Evolutionary conservation across 2,329 filamentous ascomycete species (phyloP), one percentile per base, ranked within the genome.

Genomic region (Raffaelea ambrosiae): DNA sequence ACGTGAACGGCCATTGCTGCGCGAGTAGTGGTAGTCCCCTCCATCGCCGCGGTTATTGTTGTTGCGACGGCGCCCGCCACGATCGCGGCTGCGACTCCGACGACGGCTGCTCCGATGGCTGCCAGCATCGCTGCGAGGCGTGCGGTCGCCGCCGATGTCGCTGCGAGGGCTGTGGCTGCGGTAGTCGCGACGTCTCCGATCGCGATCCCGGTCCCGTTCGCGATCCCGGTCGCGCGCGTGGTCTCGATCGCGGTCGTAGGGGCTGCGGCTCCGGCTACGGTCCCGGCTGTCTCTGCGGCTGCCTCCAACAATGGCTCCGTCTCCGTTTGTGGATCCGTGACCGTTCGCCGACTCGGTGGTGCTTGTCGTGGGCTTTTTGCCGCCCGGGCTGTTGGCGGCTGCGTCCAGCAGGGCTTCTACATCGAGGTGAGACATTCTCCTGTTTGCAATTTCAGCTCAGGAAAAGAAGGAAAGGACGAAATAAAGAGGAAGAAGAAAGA

Each of bases 361-460:
- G 48, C n/a, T n/a, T n/a, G n/a, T n/a, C n/a, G 69, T 71, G 51
- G 74, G 74, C 55, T 79, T 74, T 57, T 68, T 69, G 54, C 60
- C 61, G 44, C 71, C 68, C 48, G 78, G 77, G 54, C 69, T 67
- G 55, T 72, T 81, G 54, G 75, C 87, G 53, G 86, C 88, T 45
- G 86, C 87, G 67, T 95, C 89, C 57, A 96, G 81, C 55, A 96
- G 78, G 56, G 88, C 88, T 74, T 96, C 90, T 59, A 96, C 88
- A 63, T 95, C 88, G 57, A 84, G 71, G 65, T 75, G 76, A 63
- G 81, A 81, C 81, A 84, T 84, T 49, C 52, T 59, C 14, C 35
- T 14, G 13, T 22, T n/a, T 21, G 26, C 8, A 41, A n/a, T 42
- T n/a, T n/a, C 14, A 22, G 40, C 4, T 29, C 14, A 11, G 29